Evolutionary conservation across 257 asterid genomes (phyloP).

Genomic region (Penstemon eatonii): DNA sequence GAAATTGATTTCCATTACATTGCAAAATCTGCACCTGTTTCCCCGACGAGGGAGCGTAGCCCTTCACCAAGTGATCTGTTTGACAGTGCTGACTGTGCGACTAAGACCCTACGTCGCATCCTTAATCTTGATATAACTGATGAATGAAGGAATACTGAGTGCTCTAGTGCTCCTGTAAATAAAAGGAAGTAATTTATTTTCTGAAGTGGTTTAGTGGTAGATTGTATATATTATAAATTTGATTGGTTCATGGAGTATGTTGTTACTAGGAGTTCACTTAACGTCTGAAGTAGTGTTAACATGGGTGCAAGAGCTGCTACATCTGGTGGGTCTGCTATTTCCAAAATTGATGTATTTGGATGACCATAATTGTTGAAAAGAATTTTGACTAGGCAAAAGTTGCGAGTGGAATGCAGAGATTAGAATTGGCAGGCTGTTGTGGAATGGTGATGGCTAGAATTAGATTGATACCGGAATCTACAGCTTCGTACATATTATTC

Average conservation of each 20-base stretch:
- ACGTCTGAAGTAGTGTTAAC: constrained; percentile 31
- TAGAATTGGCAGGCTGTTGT: constrained; percentile 18
- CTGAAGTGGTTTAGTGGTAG: constrained; percentile 33
- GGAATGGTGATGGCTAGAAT: constrained; percentile 25
- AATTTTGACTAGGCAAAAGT: constrained; percentile 21
- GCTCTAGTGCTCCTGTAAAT: constrained; percentile 46
- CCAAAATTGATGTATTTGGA: constrained; percentile 26
- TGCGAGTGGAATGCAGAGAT: constrained; percentile 31
- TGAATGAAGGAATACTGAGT: constrained; percentile 45
- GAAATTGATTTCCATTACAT: constrained; percentile 46
- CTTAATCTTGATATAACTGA: constrained; percentile 82
- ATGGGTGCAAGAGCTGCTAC: constrained; percentile 37
- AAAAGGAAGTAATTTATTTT: constrained; percentile 36
- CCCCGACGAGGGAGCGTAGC: constrained; percentile 68
- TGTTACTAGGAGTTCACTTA: constrained; percentile 19
- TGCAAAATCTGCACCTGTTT: constrained; percentile 81
- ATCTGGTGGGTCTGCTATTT: constrained; percentile 46
- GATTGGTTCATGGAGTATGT: constrained; percentile 33
- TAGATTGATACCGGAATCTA: constrained; percentile 22
- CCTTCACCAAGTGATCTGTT: constrained; percentile 42
- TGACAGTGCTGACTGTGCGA: constrained; percentile 66
- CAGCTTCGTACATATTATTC: constrained; percentile 3
- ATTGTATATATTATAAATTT: constrained; percentile 48
- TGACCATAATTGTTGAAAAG: constrained; percentile 21
- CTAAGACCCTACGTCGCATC: constrained; percentile 90